Evolutionary conservation across 192 early-diverging fungal genomes (phyloP).

Genomic region (Linnemannia hyalina): DNA sequence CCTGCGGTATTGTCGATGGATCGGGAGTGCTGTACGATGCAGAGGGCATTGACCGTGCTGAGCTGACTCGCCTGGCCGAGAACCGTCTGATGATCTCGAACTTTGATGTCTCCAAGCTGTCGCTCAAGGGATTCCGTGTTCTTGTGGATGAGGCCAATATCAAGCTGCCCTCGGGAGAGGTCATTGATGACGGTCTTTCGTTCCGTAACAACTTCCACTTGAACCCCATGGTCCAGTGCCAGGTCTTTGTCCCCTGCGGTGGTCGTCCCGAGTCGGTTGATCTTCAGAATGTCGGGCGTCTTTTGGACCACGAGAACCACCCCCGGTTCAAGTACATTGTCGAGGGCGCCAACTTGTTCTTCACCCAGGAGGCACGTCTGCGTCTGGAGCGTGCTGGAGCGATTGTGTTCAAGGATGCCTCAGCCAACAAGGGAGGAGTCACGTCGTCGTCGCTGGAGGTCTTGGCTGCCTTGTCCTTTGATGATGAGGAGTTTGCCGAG

Average conservation of each 20-base stretch:
- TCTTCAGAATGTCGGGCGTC: constrained; percentile 84
- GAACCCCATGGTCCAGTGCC: constrained; percentile 81
- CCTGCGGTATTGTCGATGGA: constrained; percentile 94
- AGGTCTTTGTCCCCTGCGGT: constrained; percentile 98
- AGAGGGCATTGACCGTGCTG: constrained; percentile 89
- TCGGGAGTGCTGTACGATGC: constrained; percentile 95
- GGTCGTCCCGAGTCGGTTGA: constrained; percentile 98
- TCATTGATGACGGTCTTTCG: constrained; percentile 88
- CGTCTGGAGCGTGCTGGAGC: constrained; percentile 94
- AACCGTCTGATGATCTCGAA: constrained; percentile 87
- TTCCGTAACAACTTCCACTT: constrained; percentile 99
- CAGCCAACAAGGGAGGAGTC: constrained; percentile 99
- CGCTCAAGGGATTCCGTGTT: constrained; percentile 90
- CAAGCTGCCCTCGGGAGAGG: constrained; percentile 86
- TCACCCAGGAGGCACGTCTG: constrained; percentile 98
- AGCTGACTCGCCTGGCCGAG: constrained; percentile 86
- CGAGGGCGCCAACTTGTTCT: constrained; percentile 99
- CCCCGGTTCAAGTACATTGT: constrained; percentile 99
- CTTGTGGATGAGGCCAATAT: constrained; percentile 93
- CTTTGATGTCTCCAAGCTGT: constrained; percentile 88
- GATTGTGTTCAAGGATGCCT: constrained; percentile 97
- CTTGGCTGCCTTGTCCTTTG: constrained; percentile 94
- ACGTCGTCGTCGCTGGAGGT: constrained; percentile 98
- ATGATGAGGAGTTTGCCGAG: constrained; percentile 89
- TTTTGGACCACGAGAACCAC: constrained; percentile 85